These are phyloP conservation scores for Aspergillus unguis DNA, from an alignment of 2,329 filamentous ascomycete genomes.

Conservation along the genomic window DNA sequence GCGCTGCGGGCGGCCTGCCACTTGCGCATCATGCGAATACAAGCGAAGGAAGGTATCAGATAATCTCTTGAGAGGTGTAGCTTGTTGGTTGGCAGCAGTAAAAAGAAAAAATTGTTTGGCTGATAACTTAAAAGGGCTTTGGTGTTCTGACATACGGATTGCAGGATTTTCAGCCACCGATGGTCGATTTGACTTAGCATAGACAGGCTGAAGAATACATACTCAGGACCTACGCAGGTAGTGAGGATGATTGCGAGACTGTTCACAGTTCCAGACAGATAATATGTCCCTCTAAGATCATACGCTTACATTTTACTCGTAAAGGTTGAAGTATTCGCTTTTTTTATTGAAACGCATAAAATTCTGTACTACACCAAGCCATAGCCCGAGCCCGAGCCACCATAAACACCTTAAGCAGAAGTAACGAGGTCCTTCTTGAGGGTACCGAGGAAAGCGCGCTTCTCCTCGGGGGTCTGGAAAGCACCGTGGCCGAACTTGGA, in stretches of 20 bases:
- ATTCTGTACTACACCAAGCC: constrained; percentile 38
- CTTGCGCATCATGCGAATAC: constrained; percentile 7
- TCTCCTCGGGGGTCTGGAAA: constrained; percentile 98
- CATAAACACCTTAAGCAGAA: constrained; percentile 50
- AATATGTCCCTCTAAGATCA: no score
- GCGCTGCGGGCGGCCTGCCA: constrained; percentile 16
- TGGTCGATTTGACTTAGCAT: no score
- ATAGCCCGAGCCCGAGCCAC: constrained; percentile 28
- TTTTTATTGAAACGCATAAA: constrained; percentile 41
- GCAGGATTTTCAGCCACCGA: constrained; percentile 4
- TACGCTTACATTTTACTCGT: no score
- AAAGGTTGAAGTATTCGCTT: constrained; percentile 35
- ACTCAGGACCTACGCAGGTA: no score
- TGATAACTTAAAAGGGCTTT: neutral
- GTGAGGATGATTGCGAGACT: neutral
- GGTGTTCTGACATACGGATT: neutral
- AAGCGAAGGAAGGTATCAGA: neutral
- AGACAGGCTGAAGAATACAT: no score
- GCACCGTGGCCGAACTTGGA: constrained; percentile 99
- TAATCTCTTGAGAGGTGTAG: no score
- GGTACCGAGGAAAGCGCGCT: constrained; percentile 94
- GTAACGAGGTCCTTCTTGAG: constrained; percentile 94
- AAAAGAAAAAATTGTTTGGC: neutral
- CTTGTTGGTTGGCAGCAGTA: neutral
- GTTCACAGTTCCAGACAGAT: neutral